phyloP scores from a whole-genome alignment of 2,329 filamentous ascomycete species.

The Lachnellula arida region DNA sequence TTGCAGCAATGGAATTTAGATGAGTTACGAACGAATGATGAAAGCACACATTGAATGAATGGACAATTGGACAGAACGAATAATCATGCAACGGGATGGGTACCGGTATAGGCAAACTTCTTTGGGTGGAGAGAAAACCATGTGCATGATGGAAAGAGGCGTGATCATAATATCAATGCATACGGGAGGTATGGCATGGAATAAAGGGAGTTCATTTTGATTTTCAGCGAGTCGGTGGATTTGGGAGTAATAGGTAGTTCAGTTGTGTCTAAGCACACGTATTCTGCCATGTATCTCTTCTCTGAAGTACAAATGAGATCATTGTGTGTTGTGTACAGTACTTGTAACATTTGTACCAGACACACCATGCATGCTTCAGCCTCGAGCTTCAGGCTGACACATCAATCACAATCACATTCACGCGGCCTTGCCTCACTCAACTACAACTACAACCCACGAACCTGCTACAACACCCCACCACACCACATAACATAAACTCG shows the following conservation, averaged over 20 bases:
- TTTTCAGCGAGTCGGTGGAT: neutral
- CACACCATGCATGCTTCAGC: neutral
- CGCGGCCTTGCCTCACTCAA: neutral
- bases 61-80: neutral
- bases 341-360: neutral
- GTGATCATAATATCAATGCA: neutral
- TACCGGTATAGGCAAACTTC: neutral
- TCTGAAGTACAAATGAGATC: neutral
- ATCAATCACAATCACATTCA: neutral
- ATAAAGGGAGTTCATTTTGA: conserved; percentile 7
- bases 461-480: neutral
- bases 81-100: neutral
- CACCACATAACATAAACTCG: neutral
- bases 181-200: conserved; percentile 8
- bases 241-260: neutral
- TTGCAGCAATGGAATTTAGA: conserved; percentile 82
- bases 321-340: neutral
- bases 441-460: neutral
- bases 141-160: too few relatives aligned
- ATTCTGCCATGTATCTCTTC: neutral
- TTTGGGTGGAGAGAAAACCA: neutral
- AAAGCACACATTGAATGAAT: conserved; percentile 7
- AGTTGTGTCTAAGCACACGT: too few relatives aligned
- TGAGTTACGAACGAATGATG: conserved; percentile 44
- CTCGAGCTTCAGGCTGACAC: neutral